Base-by-base conservation (phyloP, 1,284 basidiomycete species). In the Mycosarcoma mackinlayi region DNA sequence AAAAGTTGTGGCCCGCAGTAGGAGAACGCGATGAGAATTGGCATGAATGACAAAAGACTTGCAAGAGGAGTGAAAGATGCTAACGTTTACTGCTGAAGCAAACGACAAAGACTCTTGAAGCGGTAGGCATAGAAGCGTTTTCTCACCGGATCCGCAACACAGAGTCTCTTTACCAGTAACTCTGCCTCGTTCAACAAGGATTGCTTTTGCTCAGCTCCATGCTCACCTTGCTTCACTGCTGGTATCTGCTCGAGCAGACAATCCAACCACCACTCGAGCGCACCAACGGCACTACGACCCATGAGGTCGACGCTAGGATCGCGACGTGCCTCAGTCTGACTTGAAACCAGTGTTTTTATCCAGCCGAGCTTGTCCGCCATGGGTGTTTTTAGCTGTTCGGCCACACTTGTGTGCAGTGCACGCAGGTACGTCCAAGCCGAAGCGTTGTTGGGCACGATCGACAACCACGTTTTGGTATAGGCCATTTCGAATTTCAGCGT, bases 341-440 rank as follows among this genome's bases (percentile, higher is more conserved):
- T 71, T 33, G 55, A 60, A 1, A 60, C 46, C n/a, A 65, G 30
- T 8, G 45, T 71, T 31, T 48, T 41, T n/a, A 47, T 50, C 52
- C 65, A 62, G 1, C 10, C 53, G 16, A 49, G 38, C 5, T 23
- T 37, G 1, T 49, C 38, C 4, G 16, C 28, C 6, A 55, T 14
- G n/a, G 23, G 4, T 6, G 49, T 47, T 14, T n/a, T 5, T 5
- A 57, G 27, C 0, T n/a, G 8, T 0, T 24, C 7, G 4, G 59
- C 63, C 0, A 54, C 6, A 3, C 31, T n/a, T 13, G 37, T 31
- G 39, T 67, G 63, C 6, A 70, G 50, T 0, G 75, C 79, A 10
- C 79, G 68, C 10, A 81, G 63, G 50, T 81, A 81, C 25, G 68
- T 76, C 80, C 80, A 82, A 0, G 77, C 68, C 11, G 64, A 69